Conservation (phyloP, 345 rosid genomes). For the Melaleuca alternifolia region DNA sequence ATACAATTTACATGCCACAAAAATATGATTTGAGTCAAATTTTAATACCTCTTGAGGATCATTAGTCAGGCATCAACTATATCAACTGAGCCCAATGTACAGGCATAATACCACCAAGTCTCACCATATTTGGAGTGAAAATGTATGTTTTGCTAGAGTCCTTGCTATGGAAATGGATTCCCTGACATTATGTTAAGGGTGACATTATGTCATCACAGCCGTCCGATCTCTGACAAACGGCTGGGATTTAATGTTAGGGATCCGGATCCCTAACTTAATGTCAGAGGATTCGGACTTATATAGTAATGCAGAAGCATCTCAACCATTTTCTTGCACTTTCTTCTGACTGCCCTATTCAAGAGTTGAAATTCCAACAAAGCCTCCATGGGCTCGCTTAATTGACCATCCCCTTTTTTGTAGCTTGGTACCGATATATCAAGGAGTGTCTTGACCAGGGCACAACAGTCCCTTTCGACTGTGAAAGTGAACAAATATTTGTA, state of each 20-base stretch:
- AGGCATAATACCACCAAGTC: slow-evolving; percentile 80
- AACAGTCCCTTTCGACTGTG: slow-evolving; percentile 68
- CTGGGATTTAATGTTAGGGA: too few relatives aligned
- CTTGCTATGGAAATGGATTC: too few relatives aligned
- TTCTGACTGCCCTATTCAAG: slow-evolving; percentile 67
- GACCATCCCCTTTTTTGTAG: slow-evolving; percentile 25
- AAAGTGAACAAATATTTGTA: slow-evolving; percentile 64
- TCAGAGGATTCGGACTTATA: too few relatives aligned
- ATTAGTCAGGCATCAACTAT: slow-evolving; percentile 68
- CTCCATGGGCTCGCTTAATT: slow-evolving; percentile 35
- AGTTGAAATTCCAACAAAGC: slow-evolving; percentile 60
- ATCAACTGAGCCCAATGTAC: slow-evolving; percentile 51
- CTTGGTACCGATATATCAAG: slow-evolving; percentile 56
- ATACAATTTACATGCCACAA: not conserved
- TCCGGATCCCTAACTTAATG: too few relatives aligned
- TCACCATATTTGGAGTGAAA: slow-evolving; percentile 52
- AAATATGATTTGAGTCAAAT: not conserved
- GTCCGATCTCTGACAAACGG: too few relatives aligned
- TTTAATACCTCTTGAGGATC: slow-evolving; percentile 69
- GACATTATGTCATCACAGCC: too few relatives aligned
- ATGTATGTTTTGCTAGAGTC: slow-evolving; percentile 23
- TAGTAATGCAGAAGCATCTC: slow-evolving; percentile 53
- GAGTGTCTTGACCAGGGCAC: slow-evolving; percentile 46
- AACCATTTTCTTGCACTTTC: slow-evolving; percentile 53
- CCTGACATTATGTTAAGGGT: too few relatives aligned